These are phyloP conservation scores for Beauveria sp. DNA, from an alignment of 2,329 filamentous ascomycete genomes.

Conservation along the genomic window DNA sequence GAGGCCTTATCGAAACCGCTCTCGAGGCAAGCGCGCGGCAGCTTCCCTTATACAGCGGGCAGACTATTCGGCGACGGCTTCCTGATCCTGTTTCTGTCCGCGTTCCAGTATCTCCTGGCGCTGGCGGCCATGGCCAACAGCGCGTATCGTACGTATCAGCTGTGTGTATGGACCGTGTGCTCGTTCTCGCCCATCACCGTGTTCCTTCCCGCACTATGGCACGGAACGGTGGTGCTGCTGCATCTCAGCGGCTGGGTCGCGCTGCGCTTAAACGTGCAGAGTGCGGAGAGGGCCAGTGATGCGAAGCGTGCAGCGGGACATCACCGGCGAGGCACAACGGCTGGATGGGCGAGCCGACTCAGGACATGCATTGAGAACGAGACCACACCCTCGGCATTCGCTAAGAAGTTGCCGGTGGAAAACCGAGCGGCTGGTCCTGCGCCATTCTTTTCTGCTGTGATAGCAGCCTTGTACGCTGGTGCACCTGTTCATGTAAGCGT, in stretches of 20 bases:
- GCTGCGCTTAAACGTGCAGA: not conserved
- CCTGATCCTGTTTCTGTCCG: not conserved
- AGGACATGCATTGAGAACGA: not conserved
- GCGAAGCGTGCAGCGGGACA: not conserved
- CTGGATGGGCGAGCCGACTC: not conserved
- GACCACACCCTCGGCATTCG: not conserved
- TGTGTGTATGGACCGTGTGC: conserved; percentile 5
- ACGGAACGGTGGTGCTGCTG: not conserved
- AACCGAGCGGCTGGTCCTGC: not conserved
- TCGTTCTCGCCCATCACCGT: not conserved
- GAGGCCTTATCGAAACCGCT: not conserved
- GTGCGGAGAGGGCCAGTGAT: too few species aligned
- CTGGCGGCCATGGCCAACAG: not conserved
- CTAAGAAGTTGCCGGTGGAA: not conserved
- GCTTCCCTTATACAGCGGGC: not conserved
- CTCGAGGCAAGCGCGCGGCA: not conserved
- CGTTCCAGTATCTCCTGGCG: not conserved
- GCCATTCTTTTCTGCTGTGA: conserved; percentile 2
- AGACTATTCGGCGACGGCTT: not conserved
- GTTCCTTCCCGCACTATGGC: not conserved
- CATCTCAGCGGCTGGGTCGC: not conserved
- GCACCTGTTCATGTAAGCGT: not conserved
- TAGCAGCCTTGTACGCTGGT: not conserved
- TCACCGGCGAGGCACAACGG: not conserved
- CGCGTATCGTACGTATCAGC: conserved; percentile 6